Evolutionary conservation across 306 rosid genomes (phyloP).

Genomic region (Vigna radiata): DNA sequence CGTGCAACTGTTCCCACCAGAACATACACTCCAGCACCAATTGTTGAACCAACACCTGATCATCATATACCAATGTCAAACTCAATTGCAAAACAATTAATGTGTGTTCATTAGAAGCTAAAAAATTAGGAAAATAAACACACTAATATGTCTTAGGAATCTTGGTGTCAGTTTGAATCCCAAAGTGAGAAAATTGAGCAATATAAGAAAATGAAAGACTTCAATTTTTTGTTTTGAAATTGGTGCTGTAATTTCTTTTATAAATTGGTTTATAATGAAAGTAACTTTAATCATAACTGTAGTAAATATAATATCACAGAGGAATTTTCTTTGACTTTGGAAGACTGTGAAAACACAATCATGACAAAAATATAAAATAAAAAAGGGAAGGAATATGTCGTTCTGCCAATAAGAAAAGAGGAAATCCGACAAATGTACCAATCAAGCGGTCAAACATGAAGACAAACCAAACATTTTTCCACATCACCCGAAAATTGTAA

Average conservation of each 20-base stretch:
- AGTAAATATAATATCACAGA: too few species aligned
- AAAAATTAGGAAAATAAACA: too few species aligned
- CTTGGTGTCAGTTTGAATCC: too few species aligned
- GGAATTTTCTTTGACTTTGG: too few species aligned
- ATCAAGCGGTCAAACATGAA: neutral
- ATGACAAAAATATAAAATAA: neutral
- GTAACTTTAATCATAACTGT: too few species aligned
- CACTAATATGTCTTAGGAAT: too few species aligned
- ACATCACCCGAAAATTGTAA: neutral
- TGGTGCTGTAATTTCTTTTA: too few species aligned
- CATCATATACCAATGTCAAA: slow-evolving; percentile 18
- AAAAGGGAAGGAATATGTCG: neutral
- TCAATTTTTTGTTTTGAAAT: too few species aligned
- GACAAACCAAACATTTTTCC: slow-evolving; percentile 8
- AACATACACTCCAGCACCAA: slow-evolving; percentile 98
- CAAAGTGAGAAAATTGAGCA: too few species aligned
- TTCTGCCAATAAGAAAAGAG: neutral
- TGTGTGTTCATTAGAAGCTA: neutral
- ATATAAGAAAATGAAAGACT: too few species aligned
- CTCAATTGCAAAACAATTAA: slow-evolving; percentile 11
- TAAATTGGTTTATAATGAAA: too few species aligned
- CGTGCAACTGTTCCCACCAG: slow-evolving; percentile 96
- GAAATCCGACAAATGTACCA: too few species aligned
- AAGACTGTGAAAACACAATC: neutral
- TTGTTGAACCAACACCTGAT: slow-evolving; percentile 92